Evolutionary conservation across 169 alveolate genomes (phyloP).

Genomic region (Cryptosporidium muris): DNA sequence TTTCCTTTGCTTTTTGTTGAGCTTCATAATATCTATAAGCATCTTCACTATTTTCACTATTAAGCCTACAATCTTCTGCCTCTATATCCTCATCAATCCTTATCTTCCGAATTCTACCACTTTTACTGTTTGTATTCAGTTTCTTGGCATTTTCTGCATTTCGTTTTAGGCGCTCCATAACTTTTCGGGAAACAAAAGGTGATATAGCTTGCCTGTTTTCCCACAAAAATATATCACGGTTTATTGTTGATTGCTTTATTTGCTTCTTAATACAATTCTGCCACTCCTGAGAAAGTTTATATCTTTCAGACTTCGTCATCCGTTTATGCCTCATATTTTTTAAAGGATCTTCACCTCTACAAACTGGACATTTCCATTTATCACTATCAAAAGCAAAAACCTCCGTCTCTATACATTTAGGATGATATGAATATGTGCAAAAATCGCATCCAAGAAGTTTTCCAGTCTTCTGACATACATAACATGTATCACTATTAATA

Average conservation of each 20-base stretch:
- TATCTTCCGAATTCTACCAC: not conserved
- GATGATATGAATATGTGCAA: constrained; percentile 89
- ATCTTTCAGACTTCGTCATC: constrained; percentile 85
- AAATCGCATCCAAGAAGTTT: constrained; percentile 89
- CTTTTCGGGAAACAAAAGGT: constrained; percentile 83
- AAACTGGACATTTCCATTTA: constrained; percentile 91
- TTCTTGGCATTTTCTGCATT: constrained; percentile 73
- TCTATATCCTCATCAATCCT: constrained; percentile 28
- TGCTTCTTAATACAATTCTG: constrained; percentile 80
- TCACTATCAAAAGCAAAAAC: constrained; percentile 79
- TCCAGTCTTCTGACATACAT: constrained; percentile 88
- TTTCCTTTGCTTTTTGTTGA: constrained; percentile 37
- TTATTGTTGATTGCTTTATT: constrained; percentile 80
- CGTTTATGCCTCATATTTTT: constrained; percentile 87
- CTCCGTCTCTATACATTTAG: constrained; percentile 86
- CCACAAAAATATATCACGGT: constrained; percentile 81
- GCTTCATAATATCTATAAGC: constrained; percentile 63
- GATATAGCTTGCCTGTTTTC: constrained; percentile 83
- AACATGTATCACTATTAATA: constrained; percentile 86
- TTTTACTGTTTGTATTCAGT: constrained; percentile 12
- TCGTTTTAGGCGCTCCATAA: constrained; percentile 78
- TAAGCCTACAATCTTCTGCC: not conserved
- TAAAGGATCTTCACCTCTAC: constrained; percentile 89
- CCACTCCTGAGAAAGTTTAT: constrained; percentile 82
- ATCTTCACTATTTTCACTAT: constrained; percentile 1